Base-by-base conservation (phyloP, 1,139 yeast species). In the Pichia norvegensis region DNA sequence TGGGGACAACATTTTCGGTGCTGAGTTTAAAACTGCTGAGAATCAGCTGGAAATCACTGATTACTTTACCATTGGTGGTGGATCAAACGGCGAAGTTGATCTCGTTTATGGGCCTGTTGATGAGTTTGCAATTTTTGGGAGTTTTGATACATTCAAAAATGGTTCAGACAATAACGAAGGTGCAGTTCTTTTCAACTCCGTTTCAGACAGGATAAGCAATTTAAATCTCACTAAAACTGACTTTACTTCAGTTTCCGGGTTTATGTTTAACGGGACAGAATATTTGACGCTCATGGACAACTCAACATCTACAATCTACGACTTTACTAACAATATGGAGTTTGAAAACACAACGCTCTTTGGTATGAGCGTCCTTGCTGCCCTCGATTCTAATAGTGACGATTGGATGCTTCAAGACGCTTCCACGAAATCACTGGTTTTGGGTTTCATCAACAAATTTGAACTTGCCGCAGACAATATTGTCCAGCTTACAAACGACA, bases 161-260 rank as follows among this genome's bases (percentile, higher is more conserved):
- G 60, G 68, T 2, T 9, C 37, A 10, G 29, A 36, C 14, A 22
- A 22, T 6, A n/a, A 13, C 23, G 40, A 38, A n/a, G 47, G 45
- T 20, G 22, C 45, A 4, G 41, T 48, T 11, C 8, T 49, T n/a
- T 45, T 33, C 19, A 37, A 42, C 14, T 37, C 41, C 20, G 17
- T 4, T 2, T 38, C 42, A n/a, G 36, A 33, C 23, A 29, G 25
- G 14, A 8, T 44, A 53, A 35, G 57, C 56, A 17, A 45, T 4
- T 64, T 71, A 69, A 62, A 61, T 58, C 62, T 75, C 2, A 68
- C 73, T 49, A 75, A 76, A 4, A 68, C 72, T 50, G 56, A 61
- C 16, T 14, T 59, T 60, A 42, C 51, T 41, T 6, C 58, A 54
- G 16, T 67, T 59, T 49, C 63, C 60, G 50, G 49, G 2, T 52